Base-by-base conservation (phyloP, 2,329 filamentous ascomycete species). In the Xylariomycetidae sp. region DNA sequence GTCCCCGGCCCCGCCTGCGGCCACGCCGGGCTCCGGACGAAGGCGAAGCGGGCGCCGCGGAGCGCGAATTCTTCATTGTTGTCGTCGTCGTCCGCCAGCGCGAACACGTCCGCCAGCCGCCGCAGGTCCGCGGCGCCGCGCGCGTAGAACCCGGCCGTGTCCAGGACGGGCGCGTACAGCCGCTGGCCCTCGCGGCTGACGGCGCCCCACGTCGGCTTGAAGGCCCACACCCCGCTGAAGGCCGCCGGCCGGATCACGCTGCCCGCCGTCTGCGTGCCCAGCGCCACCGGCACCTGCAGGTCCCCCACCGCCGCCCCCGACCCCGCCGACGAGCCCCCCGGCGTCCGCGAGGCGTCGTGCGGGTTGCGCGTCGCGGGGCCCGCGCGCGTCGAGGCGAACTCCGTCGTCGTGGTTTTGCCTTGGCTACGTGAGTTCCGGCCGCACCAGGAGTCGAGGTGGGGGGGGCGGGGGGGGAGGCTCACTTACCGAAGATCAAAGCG, bases 221-320 rank as follows among this genome's bases (percentile, higher is more conserved):
- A 60, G 0, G 66, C 77, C 36, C 76, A 84, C 4, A 78, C 63
- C 5, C 79, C 79, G 39, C 75, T 81, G 57, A 73, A 85, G 0
- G 76, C 76, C 0, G 64, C 79, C 0, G 80, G 80, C 0, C 79
- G 68, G 27, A 85, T 73, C 0, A 65, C 74, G 38, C 73, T 79
- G 0, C 80, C 80, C 2, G 72, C 74, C 0, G 79, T 85, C 48
- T 85, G 79, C 0, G 79, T 81, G 1, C 78, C 80, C 0, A 85
- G 57, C 0, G 60, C 68, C 9, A 84, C 47, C 0, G 78, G 74
- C 1, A 68, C 70, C 41, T 84, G 79, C 32, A 72, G 70, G 42
- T 84, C 80, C 6, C 63, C 79, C 0, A 85, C 78, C 1, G 76
- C 78, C 0, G 79, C 78, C 0, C 66, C 80, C 0, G 79, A 82